These are phyloP conservation scores for Penicillium simplicissimum DNA, from an alignment of 495 filamentous ascomycete species.

Conservation along the genomic window DNA sequence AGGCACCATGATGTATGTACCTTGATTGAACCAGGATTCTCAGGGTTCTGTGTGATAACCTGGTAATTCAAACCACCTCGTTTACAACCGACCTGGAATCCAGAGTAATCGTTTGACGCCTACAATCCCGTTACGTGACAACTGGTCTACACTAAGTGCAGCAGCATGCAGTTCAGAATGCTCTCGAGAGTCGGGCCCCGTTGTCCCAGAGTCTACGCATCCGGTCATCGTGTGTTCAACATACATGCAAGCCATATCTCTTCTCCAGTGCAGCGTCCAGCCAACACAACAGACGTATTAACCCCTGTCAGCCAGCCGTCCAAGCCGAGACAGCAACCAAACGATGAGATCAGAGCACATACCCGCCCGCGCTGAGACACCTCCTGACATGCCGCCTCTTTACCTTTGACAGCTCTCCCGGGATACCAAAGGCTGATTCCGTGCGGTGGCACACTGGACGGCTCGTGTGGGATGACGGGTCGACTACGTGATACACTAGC, in stretches of 20 bases:
- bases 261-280: background rate
- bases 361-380: constrained; percentile 14
- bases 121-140: constrained; percentile 14
- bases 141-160: constrained; percentile 7
- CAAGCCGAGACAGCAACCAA: constrained; percentile 9
- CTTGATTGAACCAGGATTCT: background rate
- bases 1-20: background rate
- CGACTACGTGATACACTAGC: background rate
- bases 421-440: background rate
- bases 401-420: background rate
- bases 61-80: background rate
- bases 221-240: constrained; percentile 1
- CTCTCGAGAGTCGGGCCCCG: constrained; percentile 4
- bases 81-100: constrained; percentile 7
- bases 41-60: background rate
- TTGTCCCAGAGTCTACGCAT: constrained; percentile 6
- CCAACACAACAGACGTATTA: background rate
- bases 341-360: constrained; percentile 17
- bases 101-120: constrained; percentile 5
- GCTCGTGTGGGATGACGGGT: background rate
- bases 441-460: background rate
- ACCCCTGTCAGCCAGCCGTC: background rate
- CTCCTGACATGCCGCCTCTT: constrained; percentile 7
- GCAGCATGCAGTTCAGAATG: constrained; percentile 6
- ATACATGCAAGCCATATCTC: background rate